phyloP scores from a whole-genome alignment of 2,329 filamentous ascomycete genomes.

The Penicillium sp. region DNA sequence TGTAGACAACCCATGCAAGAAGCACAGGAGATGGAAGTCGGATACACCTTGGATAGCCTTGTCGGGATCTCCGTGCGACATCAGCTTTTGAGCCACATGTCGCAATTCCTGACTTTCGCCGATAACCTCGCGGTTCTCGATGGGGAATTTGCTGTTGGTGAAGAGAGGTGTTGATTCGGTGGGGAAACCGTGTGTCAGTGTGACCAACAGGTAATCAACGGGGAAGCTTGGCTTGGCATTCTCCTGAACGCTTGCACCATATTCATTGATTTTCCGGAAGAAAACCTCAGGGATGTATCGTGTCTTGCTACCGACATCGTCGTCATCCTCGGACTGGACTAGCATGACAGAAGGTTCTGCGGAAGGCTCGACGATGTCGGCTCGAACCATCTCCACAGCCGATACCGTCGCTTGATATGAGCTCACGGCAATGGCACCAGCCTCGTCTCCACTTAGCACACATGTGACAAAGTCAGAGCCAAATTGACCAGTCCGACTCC shows the following conservation, averaged over 20 bases:
- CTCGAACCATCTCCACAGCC: constrained; percentile 94
- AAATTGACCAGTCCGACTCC: constrained; percentile 93
- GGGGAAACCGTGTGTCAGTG: constrained; percentile 94
- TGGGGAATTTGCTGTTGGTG: constrained; percentile 73
- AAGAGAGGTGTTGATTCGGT: constrained; percentile 79
- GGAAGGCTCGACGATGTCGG: constrained; percentile 93
- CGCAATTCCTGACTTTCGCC: constrained; percentile 84
- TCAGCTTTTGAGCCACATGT: constrained; percentile 71
- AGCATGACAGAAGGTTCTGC: constrained; percentile 94
- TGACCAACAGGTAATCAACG: constrained; percentile 94
- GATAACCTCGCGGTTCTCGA: constrained; percentile 88
- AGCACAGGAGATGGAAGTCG: constrained; percentile 94
- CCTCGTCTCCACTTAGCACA: constrained; percentile 89
- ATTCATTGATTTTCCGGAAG: constrained; percentile 93
- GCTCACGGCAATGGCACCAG: constrained; percentile 85
- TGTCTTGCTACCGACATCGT: constrained; percentile 69
- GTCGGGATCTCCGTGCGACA: constrained; percentile 66
- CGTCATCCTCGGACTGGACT: constrained; percentile 88
- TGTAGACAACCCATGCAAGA: constrained; percentile 78
- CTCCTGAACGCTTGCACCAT: constrained; percentile 93
- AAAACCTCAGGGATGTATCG: constrained; percentile 98
- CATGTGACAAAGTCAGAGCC: constrained; percentile 98
- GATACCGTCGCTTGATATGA: constrained; percentile 95
- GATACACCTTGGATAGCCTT: constrained; percentile 74
- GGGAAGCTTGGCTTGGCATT: constrained; percentile 97